Evolutionary conservation across 331 rosid species (phyloP).

Genomic region (Arachis monticola): DNA sequence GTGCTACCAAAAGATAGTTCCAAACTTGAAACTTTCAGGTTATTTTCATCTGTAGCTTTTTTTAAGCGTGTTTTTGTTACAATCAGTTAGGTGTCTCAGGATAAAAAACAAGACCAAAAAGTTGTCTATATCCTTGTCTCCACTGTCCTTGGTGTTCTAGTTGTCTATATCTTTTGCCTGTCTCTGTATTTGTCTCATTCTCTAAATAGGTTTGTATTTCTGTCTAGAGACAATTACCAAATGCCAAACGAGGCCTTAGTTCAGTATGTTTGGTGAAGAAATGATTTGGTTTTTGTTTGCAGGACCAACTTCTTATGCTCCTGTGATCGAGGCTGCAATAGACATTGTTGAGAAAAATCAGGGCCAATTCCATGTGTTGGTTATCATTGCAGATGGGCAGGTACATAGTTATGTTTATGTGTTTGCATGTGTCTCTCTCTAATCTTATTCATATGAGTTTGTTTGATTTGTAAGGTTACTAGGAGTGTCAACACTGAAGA

Average conservation of each 20-base stretch:
- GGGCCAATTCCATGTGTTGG: conserved; percentile 90
- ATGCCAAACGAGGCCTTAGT: no score
- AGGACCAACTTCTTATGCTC: conserved; percentile 96
- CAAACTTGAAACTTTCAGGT: conserved; percentile 80
- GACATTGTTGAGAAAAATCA: conserved; percentile 83
- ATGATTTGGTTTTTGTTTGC: conserved; percentile 33
- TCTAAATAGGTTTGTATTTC: background rate
- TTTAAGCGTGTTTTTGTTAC: background rate
- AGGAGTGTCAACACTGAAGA: conserved; percentile 63
- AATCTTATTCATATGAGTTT: conserved; percentile 14
- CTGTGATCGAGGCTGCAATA: conserved; percentile 81
- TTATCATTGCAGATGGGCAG: conserved; percentile 91
- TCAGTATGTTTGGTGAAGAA: background rate
- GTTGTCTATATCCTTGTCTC: no score
- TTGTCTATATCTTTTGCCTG: no score
- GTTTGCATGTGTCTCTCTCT: background rate
- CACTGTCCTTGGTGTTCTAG: no score
- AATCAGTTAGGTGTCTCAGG: background rate
- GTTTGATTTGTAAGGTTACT: conserved; percentile 67
- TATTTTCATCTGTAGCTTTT: conserved; percentile 2
- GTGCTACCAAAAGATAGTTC: conserved; percentile 78
- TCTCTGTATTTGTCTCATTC: background rate
- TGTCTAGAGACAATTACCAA: no score
- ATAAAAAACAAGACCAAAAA: background rate
- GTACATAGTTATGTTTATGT: conserved; percentile 34